These are phyloP conservation scores for Colletotrichum sp. DNA, from an alignment of 2,329 filamentous ascomycete genomes.

Conservation along the genomic window DNA sequence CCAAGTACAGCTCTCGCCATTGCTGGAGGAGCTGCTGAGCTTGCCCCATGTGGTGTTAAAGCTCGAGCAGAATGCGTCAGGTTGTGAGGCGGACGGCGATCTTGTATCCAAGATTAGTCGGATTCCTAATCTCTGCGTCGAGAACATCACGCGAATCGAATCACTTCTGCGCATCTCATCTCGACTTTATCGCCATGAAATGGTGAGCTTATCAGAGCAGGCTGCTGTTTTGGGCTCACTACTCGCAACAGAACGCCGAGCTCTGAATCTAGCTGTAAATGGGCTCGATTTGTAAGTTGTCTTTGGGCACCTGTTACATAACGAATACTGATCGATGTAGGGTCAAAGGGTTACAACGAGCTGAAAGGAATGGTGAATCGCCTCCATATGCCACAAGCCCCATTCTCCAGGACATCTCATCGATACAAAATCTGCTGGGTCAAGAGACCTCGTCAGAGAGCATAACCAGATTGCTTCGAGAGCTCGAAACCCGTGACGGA, in stretches of 20 bases:
- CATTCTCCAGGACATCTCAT: constrained; percentile 2
- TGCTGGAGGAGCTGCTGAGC: neutral
- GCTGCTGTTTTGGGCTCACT: neutral
- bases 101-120: neutral
- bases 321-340: neutral
- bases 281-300: constrained; percentile 6
- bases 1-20: neutral
- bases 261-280: neutral
- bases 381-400: constrained; percentile 10
- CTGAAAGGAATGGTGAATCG: constrained; percentile 7
- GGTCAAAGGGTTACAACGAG: neutral
- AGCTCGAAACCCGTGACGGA: neutral
- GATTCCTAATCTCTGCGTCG: neutral
- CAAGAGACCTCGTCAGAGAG: neutral
- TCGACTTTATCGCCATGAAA: neutral
- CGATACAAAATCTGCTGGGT: neutral
- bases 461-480: neutral
- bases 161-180: neutral
- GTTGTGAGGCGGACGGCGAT: neutral
- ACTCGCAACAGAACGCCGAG: neutral
- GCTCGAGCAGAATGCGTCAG: neutral
- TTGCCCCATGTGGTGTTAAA: neutral
- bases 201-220: neutral
- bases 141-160: neutral
- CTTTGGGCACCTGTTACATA: neutral